Base-by-base conservation (phyloP, 2,329 filamentous ascomycete species). In the Talaromyces sp. region DNA sequence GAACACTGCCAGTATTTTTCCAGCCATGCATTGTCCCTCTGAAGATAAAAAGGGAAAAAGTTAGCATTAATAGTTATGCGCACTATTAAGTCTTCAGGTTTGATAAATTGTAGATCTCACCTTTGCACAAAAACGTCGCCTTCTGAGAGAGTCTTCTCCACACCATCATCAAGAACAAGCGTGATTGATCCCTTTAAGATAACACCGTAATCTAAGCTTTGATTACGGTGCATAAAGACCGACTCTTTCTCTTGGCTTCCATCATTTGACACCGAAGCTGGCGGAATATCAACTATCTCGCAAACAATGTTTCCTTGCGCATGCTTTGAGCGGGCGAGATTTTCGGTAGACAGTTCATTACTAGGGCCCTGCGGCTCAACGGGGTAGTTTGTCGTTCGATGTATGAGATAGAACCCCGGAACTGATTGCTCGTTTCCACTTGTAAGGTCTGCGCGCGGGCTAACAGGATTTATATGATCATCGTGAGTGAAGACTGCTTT, bases 381-480 rank as follows among this genome's bases (percentile, higher is more conserved):
- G n/a, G 52, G 52, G 11, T 54, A 54, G 14, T 54, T 32, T 35
- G 52, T 54, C 19, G 52, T 54, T 54, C 52, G 52, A 32, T 54
- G 52, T 19, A 54, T 32, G 29, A 54, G 52, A 32, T 31, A 54
- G 14, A 54, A 54, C 7, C 52, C 52, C 11, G 52, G 52, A 32
- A 54, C 52, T 17, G 27, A 54, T 17, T 32, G 52, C 29, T 54
- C 52, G 14, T 54, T 54, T 9, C 38, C 52, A 2, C 27, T 26
- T n/a, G 52, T 31, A 32, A 54, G 29, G 31, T 38, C n/a, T 24
- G 43, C 43, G 43, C 43, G 43, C 21, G 43, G 43, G 8, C 24
- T 50, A 17, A 50, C 43, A 26, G 19, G 3, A 26, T 21, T 50
- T 7, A 50, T 50, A 26, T 50, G 12, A 19, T 50, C 43, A n/a